Base-by-base conservation (phyloP, 1,284 basidiomycete genomes). In the Apiotrichum montevideense region DNA sequence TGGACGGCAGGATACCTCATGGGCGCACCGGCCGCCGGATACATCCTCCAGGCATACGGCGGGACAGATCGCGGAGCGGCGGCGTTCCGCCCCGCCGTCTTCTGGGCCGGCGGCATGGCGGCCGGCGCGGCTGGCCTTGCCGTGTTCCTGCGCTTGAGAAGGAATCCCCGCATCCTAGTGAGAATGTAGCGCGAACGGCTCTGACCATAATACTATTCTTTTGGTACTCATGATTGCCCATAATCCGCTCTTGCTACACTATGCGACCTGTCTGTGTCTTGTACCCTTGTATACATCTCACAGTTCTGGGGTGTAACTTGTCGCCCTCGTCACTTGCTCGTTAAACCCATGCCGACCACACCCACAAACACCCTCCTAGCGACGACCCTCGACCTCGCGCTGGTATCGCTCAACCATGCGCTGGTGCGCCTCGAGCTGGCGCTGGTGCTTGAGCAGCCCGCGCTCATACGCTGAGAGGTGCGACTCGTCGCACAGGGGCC, bases 51-150 rank as follows among this genome's bases (percentile, higher is more conserved):
- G 1, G 59, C 64, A 10, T 63, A 52, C 13, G 66, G 68, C 9
- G 67, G 66, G 0, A 35, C 53, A 0, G 56, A 52, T 10, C 46
- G 43, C 6, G 68, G 68, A 8, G 42, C 61, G 5, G 33, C 41
- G 9, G 64, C 68, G 14, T 70, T 61, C 55, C 60, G 66, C 11
- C 68, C 68, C 1, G 67, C 68, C 7, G 59, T 68, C 42, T 67
- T 63, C 47, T 70, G 64, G 55, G 65, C 68, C 0, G 68, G 66
- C 11, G 60, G 58, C 8, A 53, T 69, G 40, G 61, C 64, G 1
- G 34, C 46, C 3, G 56, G 42, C 2, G 59, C 53, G 4, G 50
- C 56, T 0, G 46, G 35, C 2, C 39, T 57, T 34, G 53, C 51
- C 3, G 41, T 39, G 4, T 29, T 47, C 35, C 49, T 59, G 14